Evolutionary conservation across 495 filamentous ascomycete species (phyloP), one percentile per base, ranked within the genome.

Genomic region (Lepraria neglecta): DNA sequence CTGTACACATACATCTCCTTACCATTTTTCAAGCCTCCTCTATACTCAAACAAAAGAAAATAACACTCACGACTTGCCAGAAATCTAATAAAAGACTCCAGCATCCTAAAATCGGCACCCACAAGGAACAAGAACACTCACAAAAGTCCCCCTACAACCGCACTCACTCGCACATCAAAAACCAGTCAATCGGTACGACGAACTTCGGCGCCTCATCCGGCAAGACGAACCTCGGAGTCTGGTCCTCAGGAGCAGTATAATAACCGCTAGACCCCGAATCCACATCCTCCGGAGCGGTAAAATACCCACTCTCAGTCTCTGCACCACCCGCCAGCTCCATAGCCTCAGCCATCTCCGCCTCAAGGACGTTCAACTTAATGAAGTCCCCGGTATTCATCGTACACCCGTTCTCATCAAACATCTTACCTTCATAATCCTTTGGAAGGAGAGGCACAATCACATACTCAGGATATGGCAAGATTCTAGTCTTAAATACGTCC

Each of bases 331-430:
- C 35, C 35, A 38, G 6, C 9, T 0, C 35, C 35, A 38, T 10
- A 10, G 9, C 35, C 24, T 59, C 28, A 59, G 10, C 3, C 1
- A 35, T 24, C 14, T 24, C 15, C 15, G 30, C 12, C 30, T 24
- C 45, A 3, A 31, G 7, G 0, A 21, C 6, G 17, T 35, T 27
- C 17, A 15, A 11, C 1, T 35, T 40, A 6, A n/a, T 11, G 24
- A 3, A 14, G 10, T 28, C 28, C 6, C 9, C 33, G 4, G 40
- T 44, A 12, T 44, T 30, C 14, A 30, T 5, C 1, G 59, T 61
- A 24, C 33, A 50, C 43, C 59, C 59, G 5, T 61, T 61, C 40
- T 55, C 40, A 46, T 61, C 51, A 48, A 24, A 61, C 2, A 21
- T 31, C 14, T 47, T 61, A 11, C 28, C 28, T 44, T 38, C n/a